Evolutionary conservation across 805 yeast species (phyloP).

Genomic region (Ogataea pignaliae): DNA sequence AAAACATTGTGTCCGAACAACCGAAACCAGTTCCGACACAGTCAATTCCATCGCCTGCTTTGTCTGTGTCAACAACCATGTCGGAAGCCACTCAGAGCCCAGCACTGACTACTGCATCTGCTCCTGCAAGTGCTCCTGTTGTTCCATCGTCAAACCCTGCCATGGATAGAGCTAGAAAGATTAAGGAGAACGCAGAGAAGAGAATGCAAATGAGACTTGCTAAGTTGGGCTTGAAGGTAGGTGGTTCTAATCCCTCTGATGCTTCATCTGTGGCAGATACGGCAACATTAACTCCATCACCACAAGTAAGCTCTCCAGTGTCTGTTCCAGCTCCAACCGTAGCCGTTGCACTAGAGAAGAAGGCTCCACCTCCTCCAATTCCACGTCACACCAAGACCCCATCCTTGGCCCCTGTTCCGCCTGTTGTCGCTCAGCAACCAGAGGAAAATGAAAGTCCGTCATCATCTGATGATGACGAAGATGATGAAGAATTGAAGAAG

Average conservation of each 20-base stretch:
- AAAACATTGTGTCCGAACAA: neutral
- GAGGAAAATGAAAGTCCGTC: conserved; percentile 10
- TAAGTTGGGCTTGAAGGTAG: conserved; percentile 62
- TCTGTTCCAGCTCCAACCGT: conserved; percentile 17
- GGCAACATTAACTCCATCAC: conserved; percentile 12
- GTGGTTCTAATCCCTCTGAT: conserved; percentile 7
- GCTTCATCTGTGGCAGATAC: conserved; percentile 5
- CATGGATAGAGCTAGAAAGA: conserved; percentile 71
- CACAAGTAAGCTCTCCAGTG: conserved; percentile 5
- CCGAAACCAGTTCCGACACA: conserved; percentile 8
- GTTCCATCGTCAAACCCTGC: conserved; percentile 28
- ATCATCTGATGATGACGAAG: conserved; percentile 17
- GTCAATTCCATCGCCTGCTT: conserved; percentile 17
- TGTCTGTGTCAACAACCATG: conserved; percentile 10
- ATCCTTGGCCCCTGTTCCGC: conserved; percentile 1
- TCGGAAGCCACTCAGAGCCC: conserved; percentile 10
- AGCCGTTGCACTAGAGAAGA: conserved; percentile 8
- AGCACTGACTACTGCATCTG: neutral
- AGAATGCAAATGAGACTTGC: conserved; percentile 85
- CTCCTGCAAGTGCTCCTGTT: neutral
- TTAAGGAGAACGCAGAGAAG: conserved; percentile 76
- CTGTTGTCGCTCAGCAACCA: neutral
- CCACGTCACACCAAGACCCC: conserved; percentile 14
- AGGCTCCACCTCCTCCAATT: conserved; percentile 19
- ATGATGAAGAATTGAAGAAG: conserved; percentile 40